Conservation (phyloP, 805 yeast genomes). For the Metschnikowia proteae region DNA sequence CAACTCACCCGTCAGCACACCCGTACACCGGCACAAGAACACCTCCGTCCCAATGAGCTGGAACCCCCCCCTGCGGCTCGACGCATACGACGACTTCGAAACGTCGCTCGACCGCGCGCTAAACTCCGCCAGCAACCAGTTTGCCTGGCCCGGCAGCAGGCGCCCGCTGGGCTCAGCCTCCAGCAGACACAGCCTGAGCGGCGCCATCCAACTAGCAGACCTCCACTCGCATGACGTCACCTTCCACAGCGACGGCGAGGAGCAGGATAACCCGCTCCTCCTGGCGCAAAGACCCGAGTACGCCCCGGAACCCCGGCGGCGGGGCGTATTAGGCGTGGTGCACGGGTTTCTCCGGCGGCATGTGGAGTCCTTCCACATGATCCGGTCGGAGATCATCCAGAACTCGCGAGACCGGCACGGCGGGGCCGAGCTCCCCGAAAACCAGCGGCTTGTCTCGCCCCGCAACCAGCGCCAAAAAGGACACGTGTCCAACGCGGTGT, state of each 20-base stretch:
- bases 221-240: not conserved
- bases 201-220: slow-evolving; percentile 2
- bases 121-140: slow-evolving; percentile 38
- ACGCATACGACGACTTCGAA: slow-evolving; percentile 62
- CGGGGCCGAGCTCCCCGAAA: not conserved
- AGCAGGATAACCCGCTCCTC: not conserved
- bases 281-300: not conserved
- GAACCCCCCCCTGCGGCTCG: slow-evolving; percentile 14
- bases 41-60: not conserved
- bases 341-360: slow-evolving; percentile 2
- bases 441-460: slow-evolving; percentile 42
- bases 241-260: slow-evolving; percentile 1
- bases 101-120: slow-evolving; percentile 63
- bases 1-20: not conserved
- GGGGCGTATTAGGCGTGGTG: not conserved
- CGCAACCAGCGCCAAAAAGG: slow-evolving; percentile 20
- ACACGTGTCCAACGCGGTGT: slow-evolving; percentile 70
- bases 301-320: not conserved
- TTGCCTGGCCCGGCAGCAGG: slow-evolving; percentile 27
- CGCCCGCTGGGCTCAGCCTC: slow-evolving; percentile 17
- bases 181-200: not conserved
- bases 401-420: not conserved
- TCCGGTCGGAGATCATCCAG: slow-evolving; percentile 7
- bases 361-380: slow-evolving; percentile 2
- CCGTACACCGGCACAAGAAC: not conserved